These are phyloP conservation scores for Talaromyces funiculosus DNA, from an alignment of 2,329 filamentous ascomycete genomes.

Conservation along the genomic window DNA sequence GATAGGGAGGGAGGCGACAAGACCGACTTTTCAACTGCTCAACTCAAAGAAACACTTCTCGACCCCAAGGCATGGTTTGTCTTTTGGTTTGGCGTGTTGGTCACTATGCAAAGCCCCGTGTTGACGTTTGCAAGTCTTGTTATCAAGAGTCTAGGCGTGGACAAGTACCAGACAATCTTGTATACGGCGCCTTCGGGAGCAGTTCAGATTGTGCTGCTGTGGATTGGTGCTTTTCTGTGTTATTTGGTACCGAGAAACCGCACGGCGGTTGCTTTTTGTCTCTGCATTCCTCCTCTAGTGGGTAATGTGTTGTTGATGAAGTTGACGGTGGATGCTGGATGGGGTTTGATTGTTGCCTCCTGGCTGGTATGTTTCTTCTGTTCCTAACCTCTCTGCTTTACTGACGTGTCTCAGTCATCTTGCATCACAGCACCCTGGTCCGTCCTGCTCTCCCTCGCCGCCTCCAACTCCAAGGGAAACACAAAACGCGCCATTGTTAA, in stretches of 20 bases:
- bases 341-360: constrained; percentile 46
- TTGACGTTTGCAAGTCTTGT: constrained; percentile 44
- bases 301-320: constrained; percentile 43
- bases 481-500: constrained; percentile 47
- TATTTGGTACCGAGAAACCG: constrained; percentile 37
- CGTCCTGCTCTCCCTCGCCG: constrained; percentile 27
- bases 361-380: constrained; percentile 36
- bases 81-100: constrained; percentile 44
- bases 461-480: constrained; percentile 49
- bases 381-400: not conserved
- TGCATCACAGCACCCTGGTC: constrained; percentile 1
- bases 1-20: constrained; percentile 40
- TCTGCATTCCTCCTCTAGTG: constrained; percentile 38
- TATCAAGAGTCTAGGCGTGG: constrained; percentile 45
- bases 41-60: constrained; percentile 41
- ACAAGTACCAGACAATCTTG: constrained; percentile 43
- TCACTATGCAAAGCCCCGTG: constrained; percentile 32
- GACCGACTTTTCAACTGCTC: constrained; percentile 40
- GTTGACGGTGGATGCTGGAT: constrained; percentile 37
- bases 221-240: constrained; percentile 41
- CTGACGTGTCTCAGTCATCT: not conserved
- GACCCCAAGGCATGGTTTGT: constrained; percentile 44
- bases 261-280: constrained; percentile 36
- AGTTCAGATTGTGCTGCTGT: constrained; percentile 43
- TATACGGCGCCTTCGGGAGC: constrained; percentile 47